Base-by-base conservation (phyloP, 2,329 filamentous ascomycete genomes). In the Clonostachys rosea region DNA sequence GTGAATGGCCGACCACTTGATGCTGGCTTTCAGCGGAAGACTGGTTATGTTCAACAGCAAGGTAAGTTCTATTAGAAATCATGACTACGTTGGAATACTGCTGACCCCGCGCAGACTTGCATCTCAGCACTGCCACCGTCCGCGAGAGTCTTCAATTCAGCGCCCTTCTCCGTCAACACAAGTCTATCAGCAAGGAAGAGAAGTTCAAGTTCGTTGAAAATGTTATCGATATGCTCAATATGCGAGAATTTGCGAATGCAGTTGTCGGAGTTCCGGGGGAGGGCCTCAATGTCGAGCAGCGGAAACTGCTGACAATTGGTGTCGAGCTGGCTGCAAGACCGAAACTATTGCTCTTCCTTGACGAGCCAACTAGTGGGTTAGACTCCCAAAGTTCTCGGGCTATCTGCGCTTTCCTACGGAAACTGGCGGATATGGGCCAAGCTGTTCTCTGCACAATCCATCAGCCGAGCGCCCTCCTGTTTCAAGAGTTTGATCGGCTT, bases 311-410 rank as follows among this genome's bases (percentile, higher is more conserved):
- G n/a, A 96, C 91, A 1, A 95, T 96, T 50, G 91, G 89, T 56
- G 89, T 96, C 9, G 91, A 96, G 61, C 75, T 96, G 8, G 89
- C 89, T 8, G 91, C 91, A 14, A 92, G 88, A 66, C 87, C 87
- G 2, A 79, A 89, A 54, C 70, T 91, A 6, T 74, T 91, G 2
- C 75, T 91, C 18, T 91, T 91, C 74, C 69, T 91, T 36, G 87
- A 91, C 53, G 87, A 91, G 63, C 87, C 87, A 0, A 91, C 87
- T 0, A 61, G 74, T 20, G 83, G 83, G 42, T 74, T 87, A 4
- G 84, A 87, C 58, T 77, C 73, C 0, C 78, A 86, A 59, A 79
- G 73, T 43, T 78, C 83, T 0, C 86, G 80, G 75, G 77, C 82
- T 1, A 86, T 86, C 44, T 75, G 78, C 39, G 64, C 75, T 0